phyloP scores from a whole-genome alignment of 2,329 filamentous ascomycete species.

The Lomentospora prolificans region DNA sequence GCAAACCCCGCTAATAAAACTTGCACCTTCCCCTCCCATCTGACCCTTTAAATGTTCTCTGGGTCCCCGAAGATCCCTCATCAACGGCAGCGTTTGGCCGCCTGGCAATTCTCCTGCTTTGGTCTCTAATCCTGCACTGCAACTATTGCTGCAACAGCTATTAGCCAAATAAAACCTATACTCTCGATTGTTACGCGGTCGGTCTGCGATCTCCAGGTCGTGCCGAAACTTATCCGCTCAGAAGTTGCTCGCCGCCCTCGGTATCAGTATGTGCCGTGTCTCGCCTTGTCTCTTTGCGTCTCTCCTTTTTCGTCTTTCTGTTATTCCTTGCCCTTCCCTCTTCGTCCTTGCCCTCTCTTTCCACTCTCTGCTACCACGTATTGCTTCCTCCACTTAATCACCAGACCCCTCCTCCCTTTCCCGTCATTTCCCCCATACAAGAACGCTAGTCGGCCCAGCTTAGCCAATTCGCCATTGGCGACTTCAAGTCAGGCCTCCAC shows the following conservation, averaged over 20 bases:
- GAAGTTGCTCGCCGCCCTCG: background rate
- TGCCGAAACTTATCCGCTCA: background rate
- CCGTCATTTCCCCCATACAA: constrained; percentile 7
- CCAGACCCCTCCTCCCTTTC: constrained; percentile 7
- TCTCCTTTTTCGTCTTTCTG: background rate
- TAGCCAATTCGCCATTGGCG: constrained; percentile 12
- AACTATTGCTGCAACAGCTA: background rate
- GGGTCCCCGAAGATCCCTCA: background rate
- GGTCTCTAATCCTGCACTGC: background rate
- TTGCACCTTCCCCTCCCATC: constrained; percentile 2
- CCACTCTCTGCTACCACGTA: constrained; percentile 11
- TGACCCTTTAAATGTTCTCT: background rate
- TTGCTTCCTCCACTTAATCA: constrained; percentile 5
- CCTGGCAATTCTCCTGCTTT: background rate
- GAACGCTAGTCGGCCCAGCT: constrained; percentile 7
- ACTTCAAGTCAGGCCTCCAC: constrained; percentile 14
- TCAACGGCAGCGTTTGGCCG: background rate
- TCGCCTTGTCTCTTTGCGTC: background rate
- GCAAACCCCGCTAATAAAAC: background rate
- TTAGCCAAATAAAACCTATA: background rate
- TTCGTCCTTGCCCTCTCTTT: constrained; percentile 9
- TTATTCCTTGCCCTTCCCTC: constrained; percentile 11
- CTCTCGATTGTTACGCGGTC: background rate
- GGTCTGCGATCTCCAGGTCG: background rate
- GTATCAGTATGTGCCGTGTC: background rate